These are phyloP conservation scores for Rhododendron mucronatum DNA, from an alignment of 148 eudicot species.

Conservation along the genomic window DNA sequence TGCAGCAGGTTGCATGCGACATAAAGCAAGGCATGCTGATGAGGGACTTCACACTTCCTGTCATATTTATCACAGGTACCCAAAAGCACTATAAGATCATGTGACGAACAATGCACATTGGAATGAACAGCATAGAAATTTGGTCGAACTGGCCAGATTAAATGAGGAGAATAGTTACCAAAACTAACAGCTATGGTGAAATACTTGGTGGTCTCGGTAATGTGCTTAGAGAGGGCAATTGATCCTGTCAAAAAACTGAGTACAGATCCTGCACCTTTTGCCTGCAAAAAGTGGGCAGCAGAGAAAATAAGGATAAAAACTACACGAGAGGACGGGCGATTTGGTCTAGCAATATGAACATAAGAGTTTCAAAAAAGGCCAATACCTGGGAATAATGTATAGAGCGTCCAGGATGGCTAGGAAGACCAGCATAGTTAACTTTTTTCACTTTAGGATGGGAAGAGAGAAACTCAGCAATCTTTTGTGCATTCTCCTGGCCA, in stretches of 20 bases:
- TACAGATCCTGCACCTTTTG: conserved; percentile 98
- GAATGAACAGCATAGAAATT: background rate
- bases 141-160: background rate
- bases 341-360: background rate
- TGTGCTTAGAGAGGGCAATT: conserved; percentile 73
- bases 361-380: background rate
- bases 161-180: conserved; percentile 43
- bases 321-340: background rate
- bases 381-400: conserved; percentile 89
- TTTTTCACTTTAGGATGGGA: conserved; percentile 74
- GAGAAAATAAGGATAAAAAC: background rate
- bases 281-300: conserved; percentile 41
- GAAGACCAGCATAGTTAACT: conserved; percentile 96
- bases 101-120: background rate
- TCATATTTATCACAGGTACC: background rate
- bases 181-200: conserved; percentile 96
- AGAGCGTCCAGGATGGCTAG: conserved; percentile 78
- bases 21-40: conserved; percentile 98
- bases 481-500: conserved; percentile 87
- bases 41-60: conserved; percentile 96
- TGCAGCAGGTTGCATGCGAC: conserved; percentile 90
- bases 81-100: background rate
- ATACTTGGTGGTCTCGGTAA: conserved; percentile 80
- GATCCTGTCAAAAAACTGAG: conserved; percentile 94
- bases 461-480: conserved; percentile 93